Evolutionary conservation across 2,329 filamentous ascomycete species (phyloP).

Genomic region (Pseudocercospora macadamiae): DNA sequence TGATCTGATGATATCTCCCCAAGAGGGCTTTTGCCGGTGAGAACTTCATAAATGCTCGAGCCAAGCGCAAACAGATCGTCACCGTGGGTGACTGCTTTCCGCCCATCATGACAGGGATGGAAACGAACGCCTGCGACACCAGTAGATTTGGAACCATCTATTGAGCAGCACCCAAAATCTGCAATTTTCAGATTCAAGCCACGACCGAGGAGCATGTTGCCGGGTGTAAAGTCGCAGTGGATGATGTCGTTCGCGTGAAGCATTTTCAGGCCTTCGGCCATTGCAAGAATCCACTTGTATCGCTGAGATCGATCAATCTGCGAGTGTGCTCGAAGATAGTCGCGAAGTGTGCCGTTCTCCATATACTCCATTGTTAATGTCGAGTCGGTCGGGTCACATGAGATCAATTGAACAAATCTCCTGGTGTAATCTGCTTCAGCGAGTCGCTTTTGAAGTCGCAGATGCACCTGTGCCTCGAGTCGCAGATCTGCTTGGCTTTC

Average conservation of each 20-base stretch:
- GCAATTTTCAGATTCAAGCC: slow-evolving; percentile 6
- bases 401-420: slow-evolving; percentile 7
- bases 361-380: slow-evolving; percentile 7
- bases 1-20: slow-evolving; percentile 3
- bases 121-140: slow-evolving; percentile 5
- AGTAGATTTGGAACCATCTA: slow-evolving; percentile 1
- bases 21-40: slow-evolving; percentile 1
- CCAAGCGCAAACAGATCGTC: slow-evolving; percentile 10
- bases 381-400: slow-evolving; percentile 2
- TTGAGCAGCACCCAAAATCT: slow-evolving; percentile 6
- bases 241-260: slow-evolving; percentile 5
- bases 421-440: background rate
- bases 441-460: background rate
- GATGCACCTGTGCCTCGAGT: slow-evolving; percentile 1
- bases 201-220: slow-evolving; percentile 10
- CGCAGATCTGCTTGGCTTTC: slow-evolving; percentile 3
- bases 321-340: background rate
- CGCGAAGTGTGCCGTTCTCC: slow-evolving; percentile 1
- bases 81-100: background rate
- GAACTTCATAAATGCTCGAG: slow-evolving; percentile 6
- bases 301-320: background rate
- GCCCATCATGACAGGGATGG: background rate
- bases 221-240: slow-evolving; percentile 8
- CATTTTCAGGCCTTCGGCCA: slow-evolving; percentile 6
- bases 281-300: slow-evolving; percentile 3